Evolutionary conservation across 179 eudicot genomes (phyloP), one percentile per base, ranked within the genome.

Genomic region (Nepenthes alata): DNA sequence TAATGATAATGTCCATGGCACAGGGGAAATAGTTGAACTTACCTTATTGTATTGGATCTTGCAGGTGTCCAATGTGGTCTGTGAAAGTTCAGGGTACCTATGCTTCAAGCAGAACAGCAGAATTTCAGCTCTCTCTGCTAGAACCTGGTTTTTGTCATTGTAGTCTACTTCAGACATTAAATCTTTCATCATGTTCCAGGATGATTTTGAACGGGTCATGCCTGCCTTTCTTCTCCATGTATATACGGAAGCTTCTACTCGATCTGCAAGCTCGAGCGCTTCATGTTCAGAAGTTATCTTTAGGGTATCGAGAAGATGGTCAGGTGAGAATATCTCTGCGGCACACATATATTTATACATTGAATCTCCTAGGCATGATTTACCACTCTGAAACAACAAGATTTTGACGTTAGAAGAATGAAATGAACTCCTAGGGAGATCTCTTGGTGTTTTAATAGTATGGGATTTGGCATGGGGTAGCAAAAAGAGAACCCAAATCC

Each of bases 191-290:
- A 77, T 74, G 68, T 83, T 74, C 98, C 98, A 93, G 36, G 98
- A 65, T 2, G 87, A 73, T 51, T 74, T 85, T 2, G 81, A 74
- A 50, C 76, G 71, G 51, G 68, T 48, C 63, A 74, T 65, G 59
- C 87, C 83, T 0, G 88, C 75, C 71, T 93, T 93, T 4, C 81
- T 81, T 61, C 93, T 83, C 97, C 98, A 89, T 37, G 84, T 85
- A 63, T 83, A 80, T 81, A 90, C 67, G 0, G 94, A 85, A 0
- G 94, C 95, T 75, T 93, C 97, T 14, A 93, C 81, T 58, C 82
- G 79, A 71, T 90, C 98, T 6, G 98, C 98, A 2, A 93, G 81
- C 83, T 87, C 94, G 5, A 89, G 85, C 3, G 98, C 97, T 77
- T 89, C 97, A 51, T 82, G 98, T 73, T 87, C 95, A 0, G 98